Conservation (phyloP, 768 basidiomycete species). For the Hydnomerulius pinastri region DNA sequence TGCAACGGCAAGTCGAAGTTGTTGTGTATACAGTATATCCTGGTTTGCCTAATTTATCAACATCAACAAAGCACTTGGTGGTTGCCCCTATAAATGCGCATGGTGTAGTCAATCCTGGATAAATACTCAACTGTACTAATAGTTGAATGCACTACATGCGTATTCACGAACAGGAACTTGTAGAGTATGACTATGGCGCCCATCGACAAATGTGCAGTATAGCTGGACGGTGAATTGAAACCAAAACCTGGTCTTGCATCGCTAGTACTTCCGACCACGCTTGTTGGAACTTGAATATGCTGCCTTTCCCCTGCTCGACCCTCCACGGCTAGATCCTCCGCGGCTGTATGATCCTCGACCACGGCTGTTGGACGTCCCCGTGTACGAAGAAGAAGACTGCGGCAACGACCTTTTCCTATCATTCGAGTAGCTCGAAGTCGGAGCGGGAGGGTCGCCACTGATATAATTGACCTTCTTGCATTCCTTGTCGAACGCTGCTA, state of each 20-base stretch:
- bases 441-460: conserved; percentile 3
- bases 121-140: too few species aligned
- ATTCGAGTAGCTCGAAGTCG: conserved; percentile 2
- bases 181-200: too few species aligned
- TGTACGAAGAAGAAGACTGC: conserved; percentile 1
- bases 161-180: too few species aligned
- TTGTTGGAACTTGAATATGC: conserved; percentile 2
- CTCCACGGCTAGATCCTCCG: not conserved
- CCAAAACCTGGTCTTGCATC: not conserved
- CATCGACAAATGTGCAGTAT: too few species aligned
- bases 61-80: too few species aligned
- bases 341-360: not conserved
- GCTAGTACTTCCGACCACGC: conserved; percentile 5
- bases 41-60: too few species aligned
- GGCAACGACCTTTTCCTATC: conserved; percentile 11
- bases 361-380: not conserved
- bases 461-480: conserved; percentile 39
- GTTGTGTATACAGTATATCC: too few species aligned
- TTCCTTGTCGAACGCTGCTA: conserved; percentile 43
- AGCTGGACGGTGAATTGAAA: not conserved
- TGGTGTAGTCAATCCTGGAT: too few species aligned
- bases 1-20: too few species aligned
- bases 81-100: too few species aligned
- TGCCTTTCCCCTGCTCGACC: not conserved
- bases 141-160: too few species aligned